phyloP scores from a whole-genome alignment of 2,329 filamentous ascomycete species.

The Fusarium sarcochroum region DNA sequence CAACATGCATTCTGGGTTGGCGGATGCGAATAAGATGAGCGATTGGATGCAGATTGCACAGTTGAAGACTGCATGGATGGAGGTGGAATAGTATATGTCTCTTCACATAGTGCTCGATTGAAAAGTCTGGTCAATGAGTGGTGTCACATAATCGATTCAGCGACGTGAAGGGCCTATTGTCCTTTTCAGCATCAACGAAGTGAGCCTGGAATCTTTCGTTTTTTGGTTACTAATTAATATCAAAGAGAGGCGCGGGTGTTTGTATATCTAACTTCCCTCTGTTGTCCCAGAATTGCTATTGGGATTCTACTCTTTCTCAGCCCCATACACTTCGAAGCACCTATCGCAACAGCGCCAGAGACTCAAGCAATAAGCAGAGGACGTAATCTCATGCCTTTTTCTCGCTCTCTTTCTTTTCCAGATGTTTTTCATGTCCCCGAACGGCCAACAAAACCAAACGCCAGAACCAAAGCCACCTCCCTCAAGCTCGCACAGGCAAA shows the following conservation, averaged over 20 bases:
- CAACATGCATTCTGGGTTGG: constrained; percentile 52
- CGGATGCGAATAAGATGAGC: constrained; percentile 44
- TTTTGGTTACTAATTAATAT: neutral
- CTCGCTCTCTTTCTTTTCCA: neutral
- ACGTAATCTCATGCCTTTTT: accelerated
- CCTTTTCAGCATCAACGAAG: neutral
- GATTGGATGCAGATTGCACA: constrained; percentile 49
- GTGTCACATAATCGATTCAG: too few species aligned
- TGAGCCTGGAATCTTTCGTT: too few species aligned
- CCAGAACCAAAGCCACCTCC: accelerated
- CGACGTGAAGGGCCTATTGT: neutral
- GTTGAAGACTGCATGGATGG: constrained; percentile 48
- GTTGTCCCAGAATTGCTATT: neutral
- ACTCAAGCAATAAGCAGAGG: too few species aligned
- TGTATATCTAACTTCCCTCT: neutral
- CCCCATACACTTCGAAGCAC: neutral
- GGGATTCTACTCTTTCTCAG: neutral
- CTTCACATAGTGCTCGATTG: accelerated
- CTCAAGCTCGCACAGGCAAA: constrained; percentile 20
- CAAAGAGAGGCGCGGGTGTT: neutral
- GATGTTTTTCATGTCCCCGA: neutral
- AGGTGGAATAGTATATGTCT: constrained; percentile 49
- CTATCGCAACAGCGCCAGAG: neutral
- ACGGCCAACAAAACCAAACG: neutral
- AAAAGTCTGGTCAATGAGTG: neutral